Evolutionary conservation across 306 rosid genomes (phyloP).

Genomic region (Oxytropis ochrocephala): DNA sequence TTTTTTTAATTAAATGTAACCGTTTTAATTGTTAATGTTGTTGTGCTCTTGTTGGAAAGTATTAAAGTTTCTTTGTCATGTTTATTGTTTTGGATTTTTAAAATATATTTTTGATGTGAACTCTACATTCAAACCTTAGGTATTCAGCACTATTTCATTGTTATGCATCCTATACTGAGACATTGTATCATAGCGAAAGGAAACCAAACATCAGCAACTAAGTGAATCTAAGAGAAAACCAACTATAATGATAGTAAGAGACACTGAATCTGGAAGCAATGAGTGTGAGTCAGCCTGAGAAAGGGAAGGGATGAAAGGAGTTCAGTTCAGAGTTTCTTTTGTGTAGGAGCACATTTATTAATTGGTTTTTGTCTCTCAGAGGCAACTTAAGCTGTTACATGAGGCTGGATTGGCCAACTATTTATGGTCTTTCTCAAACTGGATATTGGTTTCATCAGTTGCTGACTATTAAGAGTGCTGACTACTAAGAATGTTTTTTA

Average conservation of each 20-base stretch:
- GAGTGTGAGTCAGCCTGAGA: neutral
- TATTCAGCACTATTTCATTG: neutral
- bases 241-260: neutral
- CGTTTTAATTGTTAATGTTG: neutral
- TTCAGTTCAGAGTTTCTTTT: neutral
- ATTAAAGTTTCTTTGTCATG: neutral
- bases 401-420: neutral
- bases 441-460: neutral
- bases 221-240: constrained; percentile 1
- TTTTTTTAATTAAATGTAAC: neutral
- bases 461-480: neutral
- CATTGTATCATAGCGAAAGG: neutral
- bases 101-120: neutral
- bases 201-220: neutral
- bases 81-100: neutral
- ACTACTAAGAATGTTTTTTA: no score
- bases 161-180: neutral
- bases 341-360: neutral
- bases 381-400: neutral
- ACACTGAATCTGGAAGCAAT: neutral
- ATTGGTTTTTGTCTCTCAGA: no score
- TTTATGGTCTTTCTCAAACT: neutral
- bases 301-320: neutral
- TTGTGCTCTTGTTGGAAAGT: neutral
- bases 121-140: neutral